These are phyloP conservation scores for Trichoderma arundinaceum DNA, from an alignment of 2,329 filamentous ascomycete genomes.

Conservation along the genomic window DNA sequence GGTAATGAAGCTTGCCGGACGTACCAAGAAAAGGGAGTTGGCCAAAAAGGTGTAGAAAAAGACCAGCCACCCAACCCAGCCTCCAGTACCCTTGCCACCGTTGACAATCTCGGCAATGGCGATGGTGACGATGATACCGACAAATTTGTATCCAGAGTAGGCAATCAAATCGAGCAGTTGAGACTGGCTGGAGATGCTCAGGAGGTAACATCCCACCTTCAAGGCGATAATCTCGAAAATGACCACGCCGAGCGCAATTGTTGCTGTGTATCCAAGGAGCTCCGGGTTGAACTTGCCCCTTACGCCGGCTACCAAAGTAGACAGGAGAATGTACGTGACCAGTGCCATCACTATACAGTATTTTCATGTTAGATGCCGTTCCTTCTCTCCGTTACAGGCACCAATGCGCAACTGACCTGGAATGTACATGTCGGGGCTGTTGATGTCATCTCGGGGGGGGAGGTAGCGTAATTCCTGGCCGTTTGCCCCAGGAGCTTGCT, in stretches of 20 bases:
- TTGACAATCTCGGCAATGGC: slow-evolving; percentile 78
- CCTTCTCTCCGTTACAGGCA: too few species aligned
- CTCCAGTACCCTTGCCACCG: slow-evolving; percentile 79
- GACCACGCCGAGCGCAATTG: slow-evolving; percentile 81
- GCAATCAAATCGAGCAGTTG: slow-evolving; percentile 93
- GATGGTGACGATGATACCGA: slow-evolving; percentile 91
- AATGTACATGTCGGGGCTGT: slow-evolving; percentile 99
- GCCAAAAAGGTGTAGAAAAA: slow-evolving; percentile 93
- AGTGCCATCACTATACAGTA: slow-evolving; percentile 77
- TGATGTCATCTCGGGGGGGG: slow-evolving; percentile 91
- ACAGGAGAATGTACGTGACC: slow-evolving; percentile 95
- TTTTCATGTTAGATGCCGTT: slow-evolving; percentile 36
- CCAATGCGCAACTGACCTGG: slow-evolving; percentile 55
- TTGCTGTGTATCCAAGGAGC: slow-evolving; percentile 86
- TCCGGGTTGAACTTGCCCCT: slow-evolving; percentile 93
- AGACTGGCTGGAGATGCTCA: slow-evolving; percentile 91
- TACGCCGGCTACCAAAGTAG: slow-evolving; percentile 86
- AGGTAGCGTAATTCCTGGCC: slow-evolving; percentile 80
- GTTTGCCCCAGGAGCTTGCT: slow-evolving; percentile 74
- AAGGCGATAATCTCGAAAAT: slow-evolving; percentile 86
- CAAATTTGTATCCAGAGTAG: slow-evolving; percentile 98
- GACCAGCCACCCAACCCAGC: slow-evolving; percentile 85
- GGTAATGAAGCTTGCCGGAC: slow-evolving; percentile 40
- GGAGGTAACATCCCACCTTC: slow-evolving; percentile 89
- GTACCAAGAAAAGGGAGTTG: slow-evolving; percentile 92